Base-by-base conservation (phyloP, 179 eudicot species). In the Corrigiola litoralis region DNA sequence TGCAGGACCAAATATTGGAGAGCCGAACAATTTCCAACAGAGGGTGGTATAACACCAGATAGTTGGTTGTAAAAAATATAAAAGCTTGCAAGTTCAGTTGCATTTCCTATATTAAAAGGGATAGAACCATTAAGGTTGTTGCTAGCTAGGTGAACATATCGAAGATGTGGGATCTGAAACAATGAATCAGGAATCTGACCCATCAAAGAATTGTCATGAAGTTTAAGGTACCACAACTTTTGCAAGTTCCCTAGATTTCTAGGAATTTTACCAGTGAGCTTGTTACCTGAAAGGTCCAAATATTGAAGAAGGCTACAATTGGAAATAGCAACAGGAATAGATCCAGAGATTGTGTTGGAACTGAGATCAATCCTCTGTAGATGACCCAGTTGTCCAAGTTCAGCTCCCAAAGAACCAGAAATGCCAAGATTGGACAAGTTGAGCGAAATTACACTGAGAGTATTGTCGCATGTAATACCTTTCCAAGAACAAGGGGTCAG, bases 401-500 rank as follows among this genome's bases (percentile, higher is more conserved):
- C 75, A 58, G 74, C 46, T 7, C 75, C 79, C 16, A 75, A 31
- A 53, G n/a, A 14, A 38, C 79, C 79, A 59, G 75, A 75, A 65
- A 75, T 46, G 2, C 75, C 64, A 18, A 36, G 13, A 34, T 13
- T 38, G 7, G 88, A 76, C 13, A 90, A 69, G 63, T 79, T 68
- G 31, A 90, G 75, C 18, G 72, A 61, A 37, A 71, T 57, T 11
- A 90, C 85, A 45, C 50, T 48, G 29, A 62, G 56, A 58, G 24
- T 21, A 3, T 23, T 67, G 74, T 68, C 80, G 72, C 97, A 90
- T 40, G 13, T 13, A 2, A 90, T 82, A 47, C 90, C 88, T 31
- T 66, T 49, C 97, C 97, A 90, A 6, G 80, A 83, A 80, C 97
- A 90, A 50, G 95, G 92, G 47, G 74, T 70, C 49, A 76, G 25